A percentile compares a stretch with the other conserved stretches of the same genome.
Conservation (phyloP, 371 early-diverging fungal genomes). For the Syncephalastrum contaminatum region DNA sequence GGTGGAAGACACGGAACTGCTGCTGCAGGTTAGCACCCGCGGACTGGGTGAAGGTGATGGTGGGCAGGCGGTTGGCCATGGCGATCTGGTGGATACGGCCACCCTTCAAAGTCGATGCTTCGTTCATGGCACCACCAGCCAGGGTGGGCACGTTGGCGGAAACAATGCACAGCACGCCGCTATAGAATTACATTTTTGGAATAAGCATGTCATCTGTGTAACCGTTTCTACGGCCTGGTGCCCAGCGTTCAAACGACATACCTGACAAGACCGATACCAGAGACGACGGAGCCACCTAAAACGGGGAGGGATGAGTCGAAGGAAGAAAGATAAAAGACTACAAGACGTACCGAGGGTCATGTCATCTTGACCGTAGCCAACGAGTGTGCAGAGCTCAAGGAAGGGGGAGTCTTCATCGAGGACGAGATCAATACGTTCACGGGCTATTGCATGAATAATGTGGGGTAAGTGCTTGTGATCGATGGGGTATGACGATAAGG, state of each 20-base stretch:
- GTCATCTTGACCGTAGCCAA: constrained; percentile 70
- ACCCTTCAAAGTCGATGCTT: constrained; percentile 54
- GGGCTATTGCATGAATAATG: constrained; percentile 34
- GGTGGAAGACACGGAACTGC: constrained; percentile 72
- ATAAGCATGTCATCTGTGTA: not conserved
- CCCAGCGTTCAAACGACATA: constrained; percentile 16
- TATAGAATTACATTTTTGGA: constrained; percentile 16
- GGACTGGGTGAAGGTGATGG: constrained; percentile 61
- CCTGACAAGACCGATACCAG: constrained; percentile 74
- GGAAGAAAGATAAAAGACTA: not conserved
- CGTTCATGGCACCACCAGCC: constrained; percentile 70
- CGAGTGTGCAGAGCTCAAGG: constrained; percentile 68
- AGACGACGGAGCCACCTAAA: constrained; percentile 64
- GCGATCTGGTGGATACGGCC: constrained; percentile 59
- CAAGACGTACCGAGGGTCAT: constrained; percentile 55
- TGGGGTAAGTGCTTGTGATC: not conserved
- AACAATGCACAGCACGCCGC: constrained; percentile 68
- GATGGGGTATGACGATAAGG: constrained; percentile 1
- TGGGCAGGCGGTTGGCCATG: constrained; percentile 61
- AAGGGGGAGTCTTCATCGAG: constrained; percentile 77
- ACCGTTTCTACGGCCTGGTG: not conserved
- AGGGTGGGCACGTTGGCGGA: constrained; percentile 69
- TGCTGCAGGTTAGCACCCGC: constrained; percentile 77
- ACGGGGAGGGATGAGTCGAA: not conserved
- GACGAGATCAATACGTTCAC: constrained; percentile 67